Evolutionary conservation across 257 asterid species (phyloP).

Genomic region (Plantago major): DNA sequence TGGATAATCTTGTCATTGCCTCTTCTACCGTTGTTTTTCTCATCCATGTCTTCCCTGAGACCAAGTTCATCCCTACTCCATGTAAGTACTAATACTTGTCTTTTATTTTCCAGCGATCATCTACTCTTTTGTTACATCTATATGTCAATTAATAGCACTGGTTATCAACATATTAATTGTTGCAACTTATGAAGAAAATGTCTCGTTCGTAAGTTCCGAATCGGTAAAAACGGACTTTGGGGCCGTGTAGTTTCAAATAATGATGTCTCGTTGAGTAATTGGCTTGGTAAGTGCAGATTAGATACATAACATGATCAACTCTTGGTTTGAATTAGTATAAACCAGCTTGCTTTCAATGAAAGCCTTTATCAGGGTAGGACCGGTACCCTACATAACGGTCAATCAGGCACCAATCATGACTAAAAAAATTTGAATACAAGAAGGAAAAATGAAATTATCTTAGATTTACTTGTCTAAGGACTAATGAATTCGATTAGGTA

Average conservation of each 20-base stretch:
- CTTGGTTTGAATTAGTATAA: background rate
- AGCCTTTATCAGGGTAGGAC: background rate
- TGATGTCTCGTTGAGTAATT: background rate
- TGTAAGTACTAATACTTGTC: slow-evolving; percentile 34
- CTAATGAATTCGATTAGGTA: no score
- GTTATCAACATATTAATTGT: no score
- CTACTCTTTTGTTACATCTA: background rate
- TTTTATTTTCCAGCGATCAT: no score
- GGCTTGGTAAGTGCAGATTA: no score
- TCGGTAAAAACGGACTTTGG: background rate
- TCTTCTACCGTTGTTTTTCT: slow-evolving; percentile 43
- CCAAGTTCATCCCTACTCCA: slow-evolving; percentile 66
- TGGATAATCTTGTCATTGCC: slow-evolving; percentile 25
- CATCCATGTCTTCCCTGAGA: slow-evolving; percentile 59
- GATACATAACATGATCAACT: no score
- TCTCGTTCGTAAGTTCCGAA: background rate
- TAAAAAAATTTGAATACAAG: background rate
- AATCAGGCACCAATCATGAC: background rate
- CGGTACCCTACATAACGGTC: background rate
- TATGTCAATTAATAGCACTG: no score
- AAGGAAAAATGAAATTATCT: no score
- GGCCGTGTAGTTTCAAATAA: background rate
- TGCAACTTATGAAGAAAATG: no score
- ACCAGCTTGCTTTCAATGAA: no score
- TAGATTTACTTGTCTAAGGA: no score